Evolutionary conservation across 2,329 filamentous ascomycete species (phyloP), one percentile per base, ranked within the genome.

Genomic region (Metarhizium guizhouense): DNA sequence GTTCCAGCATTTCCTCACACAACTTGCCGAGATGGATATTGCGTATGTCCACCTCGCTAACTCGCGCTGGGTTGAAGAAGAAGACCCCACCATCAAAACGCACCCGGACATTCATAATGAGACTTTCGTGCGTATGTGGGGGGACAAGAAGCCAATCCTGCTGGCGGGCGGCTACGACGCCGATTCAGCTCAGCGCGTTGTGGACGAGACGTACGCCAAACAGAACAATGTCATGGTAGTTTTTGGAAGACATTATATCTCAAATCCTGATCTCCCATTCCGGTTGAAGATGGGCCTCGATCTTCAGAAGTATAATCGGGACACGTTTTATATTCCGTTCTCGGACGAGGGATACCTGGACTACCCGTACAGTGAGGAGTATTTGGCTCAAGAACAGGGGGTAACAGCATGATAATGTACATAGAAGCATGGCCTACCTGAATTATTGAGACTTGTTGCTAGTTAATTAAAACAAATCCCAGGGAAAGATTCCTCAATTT

Each of bases 31-130:
- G 30, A 65, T 84, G 1, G 73, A 77, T 1, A 69, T 88, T 14
- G 77, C 83, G 0, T 88, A 83, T 63, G 64, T 86, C 2, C 83
- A 87, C 64, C 56, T 86, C 0, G 70, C 88, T 7, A 83, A 88
- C 63, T 75, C 81, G 0, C 75, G 82, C 0, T 49, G 81, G 29
- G 40, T 49, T 13, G 47, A 49, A n/a, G 45, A 49, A 25, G 47
- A 51, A 10, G 29, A 51, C 4, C 47, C 53, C 6, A 20, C 14
- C 38, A 42, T 51, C 14, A 45, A 34, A 8, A 47, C 38, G 16
- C 53, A 50, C 38, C 47, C 47, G 36, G 47, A 50, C 14, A 16
- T 50, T 29, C 13, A 42, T 18, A 42, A 42, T 32, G 14, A 51
- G 20, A 32, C 47, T 5, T 51, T 54, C 13, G 25, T 54, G 34